A percentile compares a stretch with the other conserved stretches of the same genome.
These are phyloP conservation scores for Chaetomium fimeti DNA, from an alignment of 495 filamentous ascomycete genomes.

Conservation along the genomic window DNA sequence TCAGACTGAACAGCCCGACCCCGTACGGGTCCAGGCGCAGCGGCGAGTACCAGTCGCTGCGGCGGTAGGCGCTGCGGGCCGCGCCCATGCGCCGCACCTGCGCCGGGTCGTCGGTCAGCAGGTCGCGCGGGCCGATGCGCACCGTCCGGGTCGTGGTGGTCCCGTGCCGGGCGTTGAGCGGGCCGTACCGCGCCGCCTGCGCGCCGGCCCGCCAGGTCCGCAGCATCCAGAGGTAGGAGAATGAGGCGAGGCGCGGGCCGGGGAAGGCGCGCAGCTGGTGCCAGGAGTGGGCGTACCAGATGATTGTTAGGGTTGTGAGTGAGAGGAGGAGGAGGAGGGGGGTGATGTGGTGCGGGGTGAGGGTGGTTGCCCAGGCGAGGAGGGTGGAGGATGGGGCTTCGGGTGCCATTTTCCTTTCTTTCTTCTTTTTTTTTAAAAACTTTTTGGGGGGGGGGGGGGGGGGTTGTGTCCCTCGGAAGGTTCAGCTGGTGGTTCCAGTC, in stretches of 20 bases:
- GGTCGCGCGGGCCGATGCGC: not conserved
- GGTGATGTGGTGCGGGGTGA: not conserved
- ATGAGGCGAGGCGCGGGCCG: not conserved
- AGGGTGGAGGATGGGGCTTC: not conserved
- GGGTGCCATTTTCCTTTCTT: not conserved
- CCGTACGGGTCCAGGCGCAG: not conserved
- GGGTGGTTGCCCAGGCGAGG: no score
- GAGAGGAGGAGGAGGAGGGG: not conserved
- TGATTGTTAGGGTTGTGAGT: not conserved
- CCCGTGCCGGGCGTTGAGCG: not conserved
- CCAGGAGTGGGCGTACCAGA: not conserved
- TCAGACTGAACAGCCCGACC: not conserved
- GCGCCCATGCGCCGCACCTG: not conserved
- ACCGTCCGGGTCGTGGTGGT: not conserved
- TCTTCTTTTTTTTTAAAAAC: not conserved
- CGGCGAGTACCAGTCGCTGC: not conserved
- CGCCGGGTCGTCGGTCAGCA: not conserved
- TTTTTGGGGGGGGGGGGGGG: no score
- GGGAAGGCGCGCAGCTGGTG: not conserved
- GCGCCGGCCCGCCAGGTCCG: not conserved
- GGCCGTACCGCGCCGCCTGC: not conserved
- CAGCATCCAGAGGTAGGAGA: conserved; percentile 1
- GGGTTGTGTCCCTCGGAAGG: no score
- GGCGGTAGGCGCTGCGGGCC: not conserved
- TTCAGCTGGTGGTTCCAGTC: no score